Evolutionary conservation across 345 rosid genomes (phyloP), one percentile per base, ranked within the genome.

Genomic region (Hibiscus trionum): DNA sequence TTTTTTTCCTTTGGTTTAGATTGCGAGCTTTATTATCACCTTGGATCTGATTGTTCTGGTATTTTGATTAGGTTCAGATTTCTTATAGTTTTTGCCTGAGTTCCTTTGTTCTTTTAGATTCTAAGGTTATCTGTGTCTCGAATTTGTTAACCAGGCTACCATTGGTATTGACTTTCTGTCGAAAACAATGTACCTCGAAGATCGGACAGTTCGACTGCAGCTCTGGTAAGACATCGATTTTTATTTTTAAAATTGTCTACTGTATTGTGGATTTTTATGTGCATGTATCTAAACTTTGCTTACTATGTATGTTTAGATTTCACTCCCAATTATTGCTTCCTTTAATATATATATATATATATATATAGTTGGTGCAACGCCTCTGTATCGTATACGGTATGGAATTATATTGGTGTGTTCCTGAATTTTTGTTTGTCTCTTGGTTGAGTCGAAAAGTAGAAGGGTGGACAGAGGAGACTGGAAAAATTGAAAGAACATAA

Each of bases 171-270:
- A 90, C 83, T 90, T 90, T 70, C 84, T 90, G 27, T 90, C 96
- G 0, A 90, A 90, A 86, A 90, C 96, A 8, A 90, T 90, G 93
- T 90, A 90, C 81, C 93, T 90, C 57, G 93, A 90, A 84, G 93
- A 90, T 80, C 86, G 96, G 74, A 90, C 96, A 0, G 91, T 87
- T 71, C 84, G 96, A 61, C 77, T 90, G 72, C 96, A 90, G 86
- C 84, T 90, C 42, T 90, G 96, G 96, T 88, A 76, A 77, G 83
- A 33, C 70, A 27, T 73, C 63, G 5, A 5, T 1, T 75, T 73
- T 47, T 55, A 12, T 61, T 61, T 49, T 50, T 50, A 3, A 50
- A 39, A 0, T n/a, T 52, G 4, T n/a, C 39, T 16, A 46, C 17
- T 50, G 16, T 46, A 4, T 57, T 57, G 17, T 66, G 39, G 14